Base-by-base conservation (phyloP, 176 grass and related monocot genomes). In the Oryza meyeriana region DNA sequence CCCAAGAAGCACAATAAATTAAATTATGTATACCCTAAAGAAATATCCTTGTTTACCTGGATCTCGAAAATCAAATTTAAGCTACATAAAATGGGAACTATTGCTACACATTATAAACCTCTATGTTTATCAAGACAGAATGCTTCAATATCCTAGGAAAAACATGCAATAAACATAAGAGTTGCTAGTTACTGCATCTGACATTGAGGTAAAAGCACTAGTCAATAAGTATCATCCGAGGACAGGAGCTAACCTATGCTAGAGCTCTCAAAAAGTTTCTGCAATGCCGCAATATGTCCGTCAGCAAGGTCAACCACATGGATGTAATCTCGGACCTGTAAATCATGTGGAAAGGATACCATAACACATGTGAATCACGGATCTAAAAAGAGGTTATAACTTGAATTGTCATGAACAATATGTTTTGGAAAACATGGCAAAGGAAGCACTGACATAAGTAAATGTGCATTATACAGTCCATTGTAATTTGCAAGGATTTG, bases 271-370 rank as follows among this genome's bases (percentile, higher is more conserved):
- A 97, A 97, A 72, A 97, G 86, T 71, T 93, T 97, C 72, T 84
- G 89, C 73, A 97, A 81, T 35, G 94, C 94, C 22, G 94, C 88
- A 80, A 91, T 93, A 89, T 97, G 94, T 57, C 94, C 94, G 72
- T 93, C 94, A 18, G 94, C 94, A 45, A 97, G 86, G 84, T 97
- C 94, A 81, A 93, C 84, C 20, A 97, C 91, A 91, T 97, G 94
- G 63, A 97, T 97, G 38, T 93, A 97, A 87, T 97, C 94, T 81
- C 94, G 82, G 76, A 97, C 64, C 94, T 97, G 80, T 66, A 76
- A 86, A 80, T 76, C 30, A 16, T 39, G 74, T 79, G 31, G 59
- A 48, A 61, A 80, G 6, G 12, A 84, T 62, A 25, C 42, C 16
- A 33, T 58, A 39, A 58, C 8, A 20, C 26, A 67, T 44, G 40